These are phyloP conservation scores for Azolla pinnata DNA, from an alignment of 75 land plant species.

Conservation along the genomic window DNA sequence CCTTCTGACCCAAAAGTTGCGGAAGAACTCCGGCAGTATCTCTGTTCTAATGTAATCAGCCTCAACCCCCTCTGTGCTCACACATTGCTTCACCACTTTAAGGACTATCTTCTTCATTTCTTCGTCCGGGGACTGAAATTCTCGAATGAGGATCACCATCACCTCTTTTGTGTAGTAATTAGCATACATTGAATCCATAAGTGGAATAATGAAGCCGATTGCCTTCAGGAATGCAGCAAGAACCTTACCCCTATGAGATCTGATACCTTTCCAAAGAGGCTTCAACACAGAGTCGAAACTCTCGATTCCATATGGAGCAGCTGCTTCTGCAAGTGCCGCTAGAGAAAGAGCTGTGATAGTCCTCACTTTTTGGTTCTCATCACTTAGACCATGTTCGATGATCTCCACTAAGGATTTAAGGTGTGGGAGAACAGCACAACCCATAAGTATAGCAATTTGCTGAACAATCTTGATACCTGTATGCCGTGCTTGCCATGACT, in stretches of 20 bases:
- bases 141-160: constrained; percentile 79
- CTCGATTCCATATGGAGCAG: constrained; percentile 97
- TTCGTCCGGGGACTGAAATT: constrained; percentile 97
- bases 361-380: constrained; percentile 95
- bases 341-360: constrained; percentile 93
- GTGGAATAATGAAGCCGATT: constrained; percentile 94
- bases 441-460: constrained; percentile 98
- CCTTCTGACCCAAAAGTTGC: constrained; percentile 88
- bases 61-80: constrained; percentile 99
- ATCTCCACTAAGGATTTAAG: constrained; percentile 88
- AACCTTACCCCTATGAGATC: constrained; percentile 91
- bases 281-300: constrained; percentile 97
- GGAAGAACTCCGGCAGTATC: constrained; percentile 88
- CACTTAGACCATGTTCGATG: constrained; percentile 91
- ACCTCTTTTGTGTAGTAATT: constrained; percentile 97
- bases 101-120: constrained; percentile 99
- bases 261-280: constrained; percentile 97
- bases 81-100: constrained; percentile 98
- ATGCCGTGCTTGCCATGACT: constrained; percentile 97
- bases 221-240: constrained; percentile 95
- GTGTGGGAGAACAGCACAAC: constrained; percentile 97
- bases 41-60: constrained; percentile 76
- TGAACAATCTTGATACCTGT: constrained; percentile 97
- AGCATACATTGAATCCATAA: constrained; percentile 97
- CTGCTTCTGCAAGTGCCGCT: constrained; percentile 95